phyloP scores from a whole-genome alignment of 176 grass and related monocot genomes.

The Olyra latifolia region DNA sequence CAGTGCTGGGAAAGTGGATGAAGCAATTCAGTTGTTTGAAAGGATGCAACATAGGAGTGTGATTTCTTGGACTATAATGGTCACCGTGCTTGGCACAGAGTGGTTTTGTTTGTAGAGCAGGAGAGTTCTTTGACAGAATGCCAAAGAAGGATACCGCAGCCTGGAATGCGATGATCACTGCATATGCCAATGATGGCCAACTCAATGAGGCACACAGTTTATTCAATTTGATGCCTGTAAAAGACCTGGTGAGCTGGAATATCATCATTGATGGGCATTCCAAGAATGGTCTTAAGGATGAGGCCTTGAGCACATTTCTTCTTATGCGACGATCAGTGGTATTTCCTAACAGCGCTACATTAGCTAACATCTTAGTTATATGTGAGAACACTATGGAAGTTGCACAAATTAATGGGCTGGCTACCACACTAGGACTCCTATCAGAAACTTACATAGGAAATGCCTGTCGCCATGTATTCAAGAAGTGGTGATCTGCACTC shows the following conservation, averaged over 20 bases:
- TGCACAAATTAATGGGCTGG: constrained; percentile 55
- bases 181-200: constrained; percentile 48
- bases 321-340: constrained; percentile 34
- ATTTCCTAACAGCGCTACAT: constrained; percentile 27
- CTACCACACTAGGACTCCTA: constrained; percentile 45
- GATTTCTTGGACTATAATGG: constrained; percentile 67
- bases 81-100: constrained; percentile 67
- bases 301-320: constrained; percentile 11
- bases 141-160: constrained; percentile 19
- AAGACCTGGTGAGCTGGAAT: constrained; percentile 61
- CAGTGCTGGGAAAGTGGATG: constrained; percentile 23
- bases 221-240: constrained; percentile 58
- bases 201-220: constrained; percentile 39
- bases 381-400: constrained; percentile 29
- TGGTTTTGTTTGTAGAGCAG: constrained; percentile 32
- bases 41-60: constrained; percentile 41
- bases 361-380: constrained; percentile 20
- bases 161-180: constrained; percentile 54
- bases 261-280: constrained; percentile 46
- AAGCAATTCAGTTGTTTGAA: constrained; percentile 44
- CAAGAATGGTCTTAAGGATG: not conserved
- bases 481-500: constrained; percentile 63
- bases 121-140: constrained; percentile 58
- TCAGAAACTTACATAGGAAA: constrained; percentile 59
- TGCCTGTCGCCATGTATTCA: constrained; percentile 66